Evolutionary conservation across 768 basidiomycete species (phyloP), one percentile per base, ranked within the genome.

Genomic region (Suillus decipiens): DNA sequence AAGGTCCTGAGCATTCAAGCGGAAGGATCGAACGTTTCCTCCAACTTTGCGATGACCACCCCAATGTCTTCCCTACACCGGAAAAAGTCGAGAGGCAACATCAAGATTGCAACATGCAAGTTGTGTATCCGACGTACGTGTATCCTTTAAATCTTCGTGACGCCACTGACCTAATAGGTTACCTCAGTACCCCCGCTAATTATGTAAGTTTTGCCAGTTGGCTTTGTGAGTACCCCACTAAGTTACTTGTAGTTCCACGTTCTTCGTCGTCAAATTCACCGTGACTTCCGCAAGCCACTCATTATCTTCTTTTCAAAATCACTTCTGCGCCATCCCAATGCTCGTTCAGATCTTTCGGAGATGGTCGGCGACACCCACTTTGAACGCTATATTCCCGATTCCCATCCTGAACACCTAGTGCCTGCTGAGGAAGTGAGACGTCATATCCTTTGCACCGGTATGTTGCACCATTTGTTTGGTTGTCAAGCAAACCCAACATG

Each of bases 51-150:
- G 96, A 97, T 75, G 96, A 99, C 70, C 95, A 99, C 74, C 96
- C 96, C 7, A 83, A 95, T 73, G 75, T 89, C 64, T 98, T 87
- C 87, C 96, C 96, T 1, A 87, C 88, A 0, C 84, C 84, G 1
- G 87, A 96, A 77, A 97, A 96, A 81, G 78, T 96, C 64, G 93
- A 95, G 72, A 81, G 97, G 54, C 95, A 97, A 71, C 95, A 98
- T 73, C 97, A 99, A 80, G 97, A 99, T 75, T 97, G 96, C 78
- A 99, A 99, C 75, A 94, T 99, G 93, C 97, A 99, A 79, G 90
- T 99, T 68, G 94, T 96, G 34, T 99, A 99, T 78, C 93, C 95
- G 5, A 95, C 95, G 90, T 92, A 72, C 76, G 90, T 82, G 42
- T 36, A 39, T 10, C 45, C 2, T 34, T 61, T 63, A 15, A 34